These are phyloP conservation scores for Coccinonectria pachysandricola DNA, from an alignment of 2,329 filamentous ascomycete genomes.

Conservation along the genomic window DNA sequence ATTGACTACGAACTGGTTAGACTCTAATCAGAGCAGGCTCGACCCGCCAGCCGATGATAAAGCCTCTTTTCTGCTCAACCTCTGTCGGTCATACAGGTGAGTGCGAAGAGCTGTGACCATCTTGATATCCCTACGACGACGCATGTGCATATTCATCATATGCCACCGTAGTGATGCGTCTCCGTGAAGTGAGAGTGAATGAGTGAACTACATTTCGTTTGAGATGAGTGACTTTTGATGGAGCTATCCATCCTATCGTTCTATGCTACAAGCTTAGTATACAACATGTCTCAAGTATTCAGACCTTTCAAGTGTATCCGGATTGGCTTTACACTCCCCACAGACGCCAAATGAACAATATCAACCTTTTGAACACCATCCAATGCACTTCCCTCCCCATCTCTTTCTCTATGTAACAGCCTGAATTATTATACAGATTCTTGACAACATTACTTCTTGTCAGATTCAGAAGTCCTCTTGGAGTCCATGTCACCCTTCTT, in stretches of 20 bases:
- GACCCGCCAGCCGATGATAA: conserved; percentile 6
- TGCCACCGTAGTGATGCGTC: too few species aligned
- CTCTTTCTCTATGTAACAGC: conserved; percentile 14
- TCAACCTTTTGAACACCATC: conserved; percentile 28
- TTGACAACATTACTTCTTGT: conserved; percentile 16
- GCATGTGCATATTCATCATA: too few species aligned
- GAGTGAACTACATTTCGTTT: conserved; percentile 14
- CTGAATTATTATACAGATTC: conserved; percentile 13
- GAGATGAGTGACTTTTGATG: conserved; percentile 27
- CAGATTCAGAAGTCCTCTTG: conserved; percentile 26
- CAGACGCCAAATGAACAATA: conserved; percentile 22
- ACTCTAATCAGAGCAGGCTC: conserved; percentile 23
- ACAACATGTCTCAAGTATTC: conserved; percentile 18
- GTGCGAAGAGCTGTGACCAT: conserved; percentile 6
- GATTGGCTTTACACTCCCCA: conserved; percentile 12
- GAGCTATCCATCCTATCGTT: conserved; percentile 18
- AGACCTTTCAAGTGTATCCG: conserved; percentile 11
- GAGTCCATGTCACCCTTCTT: conserved; percentile 20
- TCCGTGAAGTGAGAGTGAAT: conserved; percentile 3
- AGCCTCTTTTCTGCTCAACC: conserved; percentile 3
- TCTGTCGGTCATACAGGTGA: conserved; percentile 8
- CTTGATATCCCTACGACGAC: conserved; percentile 1
- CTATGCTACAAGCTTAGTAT: conserved; percentile 24
- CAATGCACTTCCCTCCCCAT: conserved; percentile 22
- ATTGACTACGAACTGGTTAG: conserved; percentile 18